phyloP scores from a whole-genome alignment of 192 early-diverging fungal genomes.

The Coemansia sp. region DNA sequence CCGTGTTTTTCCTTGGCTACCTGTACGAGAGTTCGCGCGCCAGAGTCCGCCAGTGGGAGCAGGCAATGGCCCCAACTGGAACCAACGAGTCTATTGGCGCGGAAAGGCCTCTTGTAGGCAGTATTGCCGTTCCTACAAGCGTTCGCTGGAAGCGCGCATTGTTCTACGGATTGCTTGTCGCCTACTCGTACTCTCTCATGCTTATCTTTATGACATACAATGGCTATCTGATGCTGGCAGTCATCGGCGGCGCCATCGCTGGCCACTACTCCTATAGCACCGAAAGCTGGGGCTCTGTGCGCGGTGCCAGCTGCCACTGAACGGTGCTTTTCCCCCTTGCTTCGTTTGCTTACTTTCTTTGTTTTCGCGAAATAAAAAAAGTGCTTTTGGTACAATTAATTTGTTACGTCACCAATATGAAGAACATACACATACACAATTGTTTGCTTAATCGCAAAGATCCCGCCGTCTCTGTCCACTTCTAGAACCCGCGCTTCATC shows the following conservation, averaged over 20 bases:
- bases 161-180: slow-evolving; percentile 63
- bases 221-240: slow-evolving; percentile 66
- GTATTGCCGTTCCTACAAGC: slow-evolving; percentile 26
- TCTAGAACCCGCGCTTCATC: slow-evolving; percentile 35
- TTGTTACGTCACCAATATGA: too few relatives aligned
- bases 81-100: slow-evolving; percentile 4
- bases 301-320: slow-evolving; percentile 51
- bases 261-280: slow-evolving; percentile 60
- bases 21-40: slow-evolving; percentile 38
- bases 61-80: slow-evolving; percentile 14
- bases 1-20: slow-evolving; percentile 53
- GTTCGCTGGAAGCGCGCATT: slow-evolving; percentile 61
- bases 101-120: slow-evolving; percentile 24
- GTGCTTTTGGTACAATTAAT: too few relatives aligned
- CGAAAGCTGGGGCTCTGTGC: slow-evolving; percentile 40
- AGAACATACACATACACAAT: too few relatives aligned
- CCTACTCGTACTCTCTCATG: slow-evolving; percentile 72
- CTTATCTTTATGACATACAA: slow-evolving; percentile 86
- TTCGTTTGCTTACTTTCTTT: background rate
- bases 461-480: background rate
- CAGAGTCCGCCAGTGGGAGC: slow-evolving; percentile 45
- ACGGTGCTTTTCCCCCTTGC: background rate
- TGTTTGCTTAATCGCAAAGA: too few relatives aligned
- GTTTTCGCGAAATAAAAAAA: too few relatives aligned
- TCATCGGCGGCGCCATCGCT: slow-evolving; percentile 63